Percentiles rank a stretch among this genome's conserved stretches.
Evolutionary conservation across 2,329 filamentous ascomycete species (phyloP).

Genomic region (Ophiocordyceps camponoti-leonardi): DNA sequence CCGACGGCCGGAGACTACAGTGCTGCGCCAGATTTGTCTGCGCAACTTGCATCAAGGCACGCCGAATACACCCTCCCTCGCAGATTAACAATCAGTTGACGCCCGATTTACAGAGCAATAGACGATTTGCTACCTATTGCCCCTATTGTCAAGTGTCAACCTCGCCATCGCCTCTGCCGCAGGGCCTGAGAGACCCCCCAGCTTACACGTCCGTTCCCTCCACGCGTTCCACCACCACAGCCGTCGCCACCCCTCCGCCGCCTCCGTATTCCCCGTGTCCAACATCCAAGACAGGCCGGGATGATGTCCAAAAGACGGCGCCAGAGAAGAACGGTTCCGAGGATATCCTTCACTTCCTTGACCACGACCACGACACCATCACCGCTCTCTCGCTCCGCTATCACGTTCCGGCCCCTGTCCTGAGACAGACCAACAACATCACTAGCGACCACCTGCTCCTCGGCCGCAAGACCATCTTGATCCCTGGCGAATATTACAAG

Average conservation of each 20-base stretch:
- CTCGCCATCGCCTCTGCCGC: constrained; percentile 35
- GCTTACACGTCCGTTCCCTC: constrained; percentile 32
- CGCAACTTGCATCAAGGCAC: constrained; percentile 47
- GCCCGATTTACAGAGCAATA: constrained; percentile 32
- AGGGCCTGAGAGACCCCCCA: constrained; percentile 52
- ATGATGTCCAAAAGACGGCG: constrained; percentile 8
- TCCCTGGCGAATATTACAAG: constrained; percentile 54
- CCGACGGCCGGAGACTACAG: constrained; percentile 32
- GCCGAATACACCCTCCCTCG: constrained; percentile 7
- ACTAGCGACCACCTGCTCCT: constrained; percentile 54
- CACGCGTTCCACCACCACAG: constrained; percentile 7
- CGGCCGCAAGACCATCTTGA: constrained; percentile 51
- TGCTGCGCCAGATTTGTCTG: constrained; percentile 62
- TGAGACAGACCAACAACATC: constrained; percentile 53
- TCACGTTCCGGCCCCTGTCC: constrained; percentile 41
- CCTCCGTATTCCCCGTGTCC: constrained; percentile 22
- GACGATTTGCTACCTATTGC: constrained; percentile 47
- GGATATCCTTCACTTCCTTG: constrained; percentile 59
- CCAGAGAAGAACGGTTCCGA: constrained; percentile 23
- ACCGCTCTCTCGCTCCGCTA: constrained; percentile 55
- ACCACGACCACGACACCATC: constrained; percentile 51
- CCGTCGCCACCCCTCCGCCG: constrained; percentile 14
- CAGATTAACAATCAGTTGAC: constrained; percentile 2
- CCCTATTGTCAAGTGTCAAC: constrained; percentile 64
- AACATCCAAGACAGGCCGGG: constrained; percentile 2